phyloP scores from a whole-genome alignment of 2,329 filamentous ascomycete species.

The Elsinoe fawcettii region DNA sequence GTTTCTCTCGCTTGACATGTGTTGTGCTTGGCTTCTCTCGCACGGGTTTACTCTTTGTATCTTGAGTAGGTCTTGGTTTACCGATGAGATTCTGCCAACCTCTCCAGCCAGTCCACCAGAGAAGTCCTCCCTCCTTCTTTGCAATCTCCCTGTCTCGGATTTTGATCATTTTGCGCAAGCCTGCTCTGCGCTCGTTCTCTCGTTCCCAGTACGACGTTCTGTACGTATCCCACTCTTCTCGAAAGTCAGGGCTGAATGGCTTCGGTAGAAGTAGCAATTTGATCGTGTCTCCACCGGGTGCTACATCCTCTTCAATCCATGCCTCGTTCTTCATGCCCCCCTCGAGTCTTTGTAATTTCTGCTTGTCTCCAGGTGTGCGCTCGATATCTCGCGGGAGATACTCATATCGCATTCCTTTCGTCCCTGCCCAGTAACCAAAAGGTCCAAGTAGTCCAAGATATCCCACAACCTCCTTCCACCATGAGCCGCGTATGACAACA shows the following conservation, averaged over 20 bases:
- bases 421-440: constrained; percentile 26
- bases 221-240: constrained; percentile 96
- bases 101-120: constrained; percentile 80
- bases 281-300: constrained; percentile 82
- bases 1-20: constrained; percentile 30
- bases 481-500: constrained; percentile 74
- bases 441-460: constrained; percentile 29
- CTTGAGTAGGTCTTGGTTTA: neutral
- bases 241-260: constrained; percentile 86
- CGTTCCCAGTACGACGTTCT: constrained; percentile 92
- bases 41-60: constrained; percentile 7
- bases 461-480: constrained; percentile 69
- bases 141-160: constrained; percentile 61
- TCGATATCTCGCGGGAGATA: constrained; percentile 35
- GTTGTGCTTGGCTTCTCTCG: constrained; percentile 16
- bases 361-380: constrained; percentile 38
- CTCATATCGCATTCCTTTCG: constrained; percentile 29
- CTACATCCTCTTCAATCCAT: constrained; percentile 76
- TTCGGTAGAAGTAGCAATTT: constrained; percentile 87
- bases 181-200: constrained; percentile 80
- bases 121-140: constrained; percentile 63
- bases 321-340: constrained; percentile 40
- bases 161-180: constrained; percentile 63
- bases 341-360: constrained; percentile 17
- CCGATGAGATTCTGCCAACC: constrained; percentile 37